Percentiles rank a stretch among this genome's conserved stretches.
Evolutionary conservation across 139 green algal genomes (phyloP).

Genomic region (Asterochloris erici): DNA sequence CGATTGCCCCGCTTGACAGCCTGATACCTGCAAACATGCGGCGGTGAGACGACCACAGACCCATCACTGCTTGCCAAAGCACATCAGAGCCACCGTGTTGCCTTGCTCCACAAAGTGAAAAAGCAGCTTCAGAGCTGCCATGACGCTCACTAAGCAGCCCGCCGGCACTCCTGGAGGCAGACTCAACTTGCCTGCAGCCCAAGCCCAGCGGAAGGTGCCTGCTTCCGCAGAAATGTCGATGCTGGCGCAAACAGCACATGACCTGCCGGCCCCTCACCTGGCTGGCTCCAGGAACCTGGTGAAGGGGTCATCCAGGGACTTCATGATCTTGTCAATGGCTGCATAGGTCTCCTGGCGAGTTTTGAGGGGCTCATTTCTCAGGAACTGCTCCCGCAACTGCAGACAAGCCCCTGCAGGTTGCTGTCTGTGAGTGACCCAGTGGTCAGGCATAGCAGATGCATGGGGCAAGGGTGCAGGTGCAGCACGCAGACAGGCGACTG

Average conservation of each 20-base stretch:
- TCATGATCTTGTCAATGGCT: constrained; percentile 81
- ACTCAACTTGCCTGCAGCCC: constrained; percentile 6
- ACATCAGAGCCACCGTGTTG: too few relatives aligned
- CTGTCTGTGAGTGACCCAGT: not conserved
- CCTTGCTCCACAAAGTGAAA: too few relatives aligned
- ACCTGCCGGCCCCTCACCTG: constrained; percentile 31
- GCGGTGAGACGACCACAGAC: too few relatives aligned
- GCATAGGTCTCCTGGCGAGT: constrained; percentile 74
- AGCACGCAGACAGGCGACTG: not conserved
- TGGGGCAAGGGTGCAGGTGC: not conserved
- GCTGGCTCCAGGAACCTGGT: constrained; percentile 89
- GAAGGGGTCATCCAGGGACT: constrained; percentile 90
- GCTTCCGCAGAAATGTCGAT: too few relatives aligned
- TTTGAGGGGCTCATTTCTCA: constrained; percentile 67
- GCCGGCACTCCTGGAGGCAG: too few relatives aligned
- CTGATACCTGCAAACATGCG: constrained; percentile 28
- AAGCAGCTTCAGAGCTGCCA: too few relatives aligned
- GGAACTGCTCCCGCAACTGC: constrained; percentile 59
- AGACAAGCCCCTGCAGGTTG: not conserved
- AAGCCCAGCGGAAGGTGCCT: constrained; percentile 27
- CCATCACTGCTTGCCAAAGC: too few relatives aligned
- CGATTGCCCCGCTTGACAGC: constrained; percentile 49
- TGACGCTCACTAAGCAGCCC: too few relatives aligned
- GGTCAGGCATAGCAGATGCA: too few relatives aligned
- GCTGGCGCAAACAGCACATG: too few relatives aligned